These are phyloP conservation scores for Euphrasia confusa DNA, from an alignment of 257 asterid genomes.

Conservation along the genomic window DNA sequence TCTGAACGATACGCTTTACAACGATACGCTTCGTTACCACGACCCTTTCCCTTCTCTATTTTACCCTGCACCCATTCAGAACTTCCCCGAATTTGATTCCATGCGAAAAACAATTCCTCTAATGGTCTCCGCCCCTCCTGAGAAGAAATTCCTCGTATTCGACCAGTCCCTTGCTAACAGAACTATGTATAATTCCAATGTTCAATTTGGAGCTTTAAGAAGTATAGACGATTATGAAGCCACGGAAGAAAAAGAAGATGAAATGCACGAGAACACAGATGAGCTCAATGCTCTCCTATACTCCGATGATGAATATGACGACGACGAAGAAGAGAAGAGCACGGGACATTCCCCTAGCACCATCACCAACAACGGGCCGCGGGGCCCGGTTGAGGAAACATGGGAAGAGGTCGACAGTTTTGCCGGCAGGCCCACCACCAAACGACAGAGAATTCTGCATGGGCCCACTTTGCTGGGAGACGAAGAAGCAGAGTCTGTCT, in stretches of 20 bases:
- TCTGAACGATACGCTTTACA: slow-evolving; percentile 33
- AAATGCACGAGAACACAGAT: slow-evolving; percentile 66
- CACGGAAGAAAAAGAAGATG: slow-evolving; percentile 36
- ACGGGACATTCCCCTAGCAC: slow-evolving; percentile 95
- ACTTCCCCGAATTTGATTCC: slow-evolving; percentile 21
- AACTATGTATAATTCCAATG: slow-evolving; percentile 37
- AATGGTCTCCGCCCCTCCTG: slow-evolving; percentile 26
- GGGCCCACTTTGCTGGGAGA: slow-evolving; percentile 36
- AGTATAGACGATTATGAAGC: slow-evolving; percentile 23
- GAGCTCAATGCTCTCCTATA: slow-evolving; percentile 77
- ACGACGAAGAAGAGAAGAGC: slow-evolving; percentile 66
- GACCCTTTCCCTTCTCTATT: slow-evolving; percentile 29
- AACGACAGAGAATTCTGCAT: slow-evolving; percentile 47
- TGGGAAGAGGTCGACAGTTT: slow-evolving; percentile 63
- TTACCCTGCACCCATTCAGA: too few relatives aligned
- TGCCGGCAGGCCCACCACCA: slow-evolving; percentile 29
- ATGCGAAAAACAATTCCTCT: slow-evolving; percentile 21
- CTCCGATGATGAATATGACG: slow-evolving; percentile 55
- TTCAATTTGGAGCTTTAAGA: slow-evolving; percentile 28
- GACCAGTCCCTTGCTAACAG: slow-evolving; percentile 80
- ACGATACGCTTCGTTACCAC: slow-evolving; percentile 33
- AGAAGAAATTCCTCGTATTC: slow-evolving; percentile 67
- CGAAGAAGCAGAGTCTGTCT: slow-evolving; percentile 70
- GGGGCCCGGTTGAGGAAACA: slow-evolving; percentile 33
- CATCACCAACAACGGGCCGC: slow-evolving; percentile 46